Conservation (phyloP, 352 stramenopile genomes). For the Phytophthora pinifolia region DNA sequence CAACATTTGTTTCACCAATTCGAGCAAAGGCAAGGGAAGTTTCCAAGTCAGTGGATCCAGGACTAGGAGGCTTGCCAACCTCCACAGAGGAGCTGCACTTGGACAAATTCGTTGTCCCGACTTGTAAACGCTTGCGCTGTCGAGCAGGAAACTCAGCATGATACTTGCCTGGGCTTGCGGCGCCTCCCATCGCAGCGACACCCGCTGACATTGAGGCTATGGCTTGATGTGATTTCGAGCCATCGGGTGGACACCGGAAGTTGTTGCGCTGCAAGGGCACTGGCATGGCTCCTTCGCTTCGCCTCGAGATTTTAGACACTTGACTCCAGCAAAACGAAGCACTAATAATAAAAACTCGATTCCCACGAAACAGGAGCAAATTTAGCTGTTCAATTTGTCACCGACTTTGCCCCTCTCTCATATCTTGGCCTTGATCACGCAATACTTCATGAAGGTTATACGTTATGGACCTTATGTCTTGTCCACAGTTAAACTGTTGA, state of each 20-base stretch:
- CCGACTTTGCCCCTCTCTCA: conserved; percentile 18
- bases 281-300: conserved; percentile 11
- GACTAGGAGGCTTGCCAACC: conserved; percentile 10
- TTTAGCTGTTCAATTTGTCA: conserved; percentile 30
- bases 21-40: conserved; percentile 26
- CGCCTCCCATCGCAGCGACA: conserved; percentile 18
- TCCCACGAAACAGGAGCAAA: conserved; percentile 17
- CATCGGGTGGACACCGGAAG: conserved; percentile 51
- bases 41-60: conserved; percentile 8
- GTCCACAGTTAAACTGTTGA: conserved; percentile 15
- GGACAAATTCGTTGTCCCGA: conserved; percentile 68
- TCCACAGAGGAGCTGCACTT: conserved; percentile 30
- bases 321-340: not conserved
- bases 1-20: conserved; percentile 49
- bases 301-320: conserved; percentile 4
- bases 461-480: conserved; percentile 4
- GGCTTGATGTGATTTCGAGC: conserved; percentile 15
- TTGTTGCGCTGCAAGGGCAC: conserved; percentile 64
- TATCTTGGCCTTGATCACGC: too few relatives aligned
- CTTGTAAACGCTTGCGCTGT: conserved; percentile 68
- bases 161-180: conserved; percentile 25
- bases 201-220: conserved; percentile 15
- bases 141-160: conserved; percentile 50
- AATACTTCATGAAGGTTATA: too few relatives aligned
- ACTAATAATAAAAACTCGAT: conserved; percentile 28